A percentile compares a stretch with the other conserved stretches of the same genome.
Evolutionary conservation across 1,139 yeast genomes (phyloP).

Genomic region (Geotrichum siamense): DNA sequence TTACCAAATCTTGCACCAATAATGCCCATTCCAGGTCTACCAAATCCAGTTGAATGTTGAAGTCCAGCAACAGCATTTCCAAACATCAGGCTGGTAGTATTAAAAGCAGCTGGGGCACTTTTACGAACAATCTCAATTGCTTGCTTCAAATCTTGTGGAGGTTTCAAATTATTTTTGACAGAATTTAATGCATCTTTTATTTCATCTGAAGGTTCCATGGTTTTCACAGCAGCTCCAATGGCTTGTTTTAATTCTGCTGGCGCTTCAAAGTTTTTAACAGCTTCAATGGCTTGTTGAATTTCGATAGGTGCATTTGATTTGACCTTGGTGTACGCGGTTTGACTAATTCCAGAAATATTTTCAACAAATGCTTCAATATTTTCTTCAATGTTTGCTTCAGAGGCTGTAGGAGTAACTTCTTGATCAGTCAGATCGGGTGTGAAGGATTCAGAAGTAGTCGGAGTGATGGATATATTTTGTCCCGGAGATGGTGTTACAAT

Average conservation of each 20-base stretch:
- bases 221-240: slow-evolving; percentile 2
- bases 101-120: slow-evolving; percentile 2
- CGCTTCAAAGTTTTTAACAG: slow-evolving; percentile 2
- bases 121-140: background rate
- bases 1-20: background rate
- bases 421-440: background rate
- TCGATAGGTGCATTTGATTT: slow-evolving; percentile 1
- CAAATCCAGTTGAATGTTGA: background rate
- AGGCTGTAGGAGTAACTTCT: background rate
- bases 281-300: slow-evolving; percentile 1
- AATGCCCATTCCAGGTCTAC: background rate
- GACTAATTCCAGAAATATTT: slow-evolving; percentile 11
- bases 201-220: background rate
- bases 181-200: background rate
- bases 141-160: background rate
- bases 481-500: background rate
- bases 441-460: background rate
- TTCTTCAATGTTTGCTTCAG: slow-evolving; percentile 10
- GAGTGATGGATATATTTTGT: background rate
- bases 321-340: slow-evolving; percentile 11
- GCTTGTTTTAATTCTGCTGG: slow-evolving; percentile 4
- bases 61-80: background rate
- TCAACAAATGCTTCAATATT: slow-evolving; percentile 16
- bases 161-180: background rate
- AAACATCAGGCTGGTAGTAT: background rate